Evolutionary conservation across 2,329 filamentous ascomycete genomes (phyloP).

Genomic region (Phaeosphaeria sp.): DNA sequence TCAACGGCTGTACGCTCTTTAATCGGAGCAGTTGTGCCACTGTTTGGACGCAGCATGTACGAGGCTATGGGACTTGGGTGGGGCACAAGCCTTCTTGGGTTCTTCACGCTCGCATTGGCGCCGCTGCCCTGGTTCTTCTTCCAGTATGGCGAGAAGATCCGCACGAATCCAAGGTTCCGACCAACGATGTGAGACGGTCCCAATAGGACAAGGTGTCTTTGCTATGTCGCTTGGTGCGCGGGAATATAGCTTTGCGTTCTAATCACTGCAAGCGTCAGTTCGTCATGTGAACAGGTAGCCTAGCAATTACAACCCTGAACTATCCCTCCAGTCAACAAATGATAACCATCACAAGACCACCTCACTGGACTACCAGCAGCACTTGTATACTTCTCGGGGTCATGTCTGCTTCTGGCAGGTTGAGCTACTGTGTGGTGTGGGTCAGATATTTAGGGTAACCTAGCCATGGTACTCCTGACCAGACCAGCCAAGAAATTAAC

Average conservation of each 20-base stretch:
- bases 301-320: too few species aligned
- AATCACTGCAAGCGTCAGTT: too few species aligned
- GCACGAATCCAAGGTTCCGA: constrained; percentile 41
- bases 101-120: constrained; percentile 54
- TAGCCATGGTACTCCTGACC: background rate
- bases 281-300: too few species aligned
- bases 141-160: constrained; percentile 53
- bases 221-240: too few species aligned
- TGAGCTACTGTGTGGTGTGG: background rate
- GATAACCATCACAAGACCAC: background rate
- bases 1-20: constrained; percentile 60
- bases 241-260: too few species aligned
- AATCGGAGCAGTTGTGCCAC: constrained; percentile 63
- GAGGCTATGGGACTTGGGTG: constrained; percentile 62
- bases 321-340: background rate
- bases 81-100: constrained; percentile 61
- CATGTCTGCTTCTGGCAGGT: background rate
- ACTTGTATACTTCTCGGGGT: background rate
- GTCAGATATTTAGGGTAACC: background rate
- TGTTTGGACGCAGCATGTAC: constrained; percentile 66
- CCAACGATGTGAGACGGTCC: constrained; percentile 12
- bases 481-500: background rate
- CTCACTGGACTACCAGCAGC: background rate
- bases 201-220: too few species aligned
- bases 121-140: constrained; percentile 53